Percentiles rank a stretch among this genome's conserved stretches.
Evolutionary conservation across 805 yeast species (phyloP).

Genomic region (Tetrapisispora nanseiensis): DNA sequence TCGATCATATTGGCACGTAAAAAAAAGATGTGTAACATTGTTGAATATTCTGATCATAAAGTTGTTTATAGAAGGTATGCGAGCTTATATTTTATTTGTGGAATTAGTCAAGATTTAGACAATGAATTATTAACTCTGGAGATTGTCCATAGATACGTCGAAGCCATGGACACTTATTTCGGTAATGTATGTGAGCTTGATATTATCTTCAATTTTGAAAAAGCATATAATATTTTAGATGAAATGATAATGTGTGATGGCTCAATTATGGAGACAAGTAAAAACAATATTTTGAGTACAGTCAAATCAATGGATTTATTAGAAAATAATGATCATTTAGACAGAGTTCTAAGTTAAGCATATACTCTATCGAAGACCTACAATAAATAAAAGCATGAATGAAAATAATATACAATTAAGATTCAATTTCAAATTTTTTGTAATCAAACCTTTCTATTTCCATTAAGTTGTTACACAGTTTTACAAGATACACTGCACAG

Average conservation of each 20-base stretch:
- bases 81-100: constrained; percentile 80
- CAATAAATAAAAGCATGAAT: not conserved
- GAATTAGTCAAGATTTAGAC: constrained; percentile 43
- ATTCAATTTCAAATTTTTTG: not conserved
- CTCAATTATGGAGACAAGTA: constrained; percentile 71
- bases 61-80: constrained; percentile 90
- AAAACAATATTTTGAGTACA: constrained; percentile 64
- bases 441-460: too few species aligned
- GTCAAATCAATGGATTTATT: constrained; percentile 80
- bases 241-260: constrained; percentile 82
- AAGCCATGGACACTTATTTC: constrained; percentile 90
- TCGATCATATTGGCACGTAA: constrained; percentile 77
- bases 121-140: constrained; percentile 84
- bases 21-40: constrained; percentile 90
- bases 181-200: constrained; percentile 96
- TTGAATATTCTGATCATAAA: constrained; percentile 69
- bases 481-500: too few species aligned
- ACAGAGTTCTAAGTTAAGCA: constrained; percentile 31
- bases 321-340: constrained; percentile 63
- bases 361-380: not conserved
- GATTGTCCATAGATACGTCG: constrained; percentile 85
- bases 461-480: too few species aligned
- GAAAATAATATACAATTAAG: not conserved
- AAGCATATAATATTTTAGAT: constrained; percentile 86
- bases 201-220: constrained; percentile 89